Base-by-base conservation (phyloP, 192 early-diverging fungal genomes). In the Globomyces pollinis-pini region DNA sequence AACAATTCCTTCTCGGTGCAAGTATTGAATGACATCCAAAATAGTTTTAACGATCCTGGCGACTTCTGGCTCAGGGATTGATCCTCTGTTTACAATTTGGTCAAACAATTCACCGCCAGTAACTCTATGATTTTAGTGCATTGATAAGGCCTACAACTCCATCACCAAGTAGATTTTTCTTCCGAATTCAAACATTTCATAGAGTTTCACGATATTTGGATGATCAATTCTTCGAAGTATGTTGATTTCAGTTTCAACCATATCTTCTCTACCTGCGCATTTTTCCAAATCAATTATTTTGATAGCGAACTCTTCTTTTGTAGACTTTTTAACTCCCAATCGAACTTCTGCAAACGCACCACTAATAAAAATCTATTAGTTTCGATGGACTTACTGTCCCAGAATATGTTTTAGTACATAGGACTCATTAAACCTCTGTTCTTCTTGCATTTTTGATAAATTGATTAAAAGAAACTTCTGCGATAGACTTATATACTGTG, bases 41-140 rank as follows among this genome's bases (percentile, higher is more conserved):
- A 91, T 60, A 66, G 88, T 86, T 20, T 71, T 72, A 53, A 91
- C 70, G 18, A 91, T 76, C 7, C 69, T 75, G 0, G 87, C 70
- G 4, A 86, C 77, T 26, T 91, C 84, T 31, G 63, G 38, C 63
- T 92, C 90, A 39, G 69, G 65, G 31, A 86, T 71, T 20, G 64
- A 74, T 55, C 79, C 73, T 33, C 79, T 76, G 31, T 80, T 77
- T 16, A 81, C 74, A 38, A 92, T 87, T 47, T 82, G 78, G 53
- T 90, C 89, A 66, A 92, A 92, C 16, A 92, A 63, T 60, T 91
- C 90, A 38, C 88, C 88, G 52, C 84, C 87, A 11, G 68, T 61
- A 2, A 83, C 82, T 50, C 81, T 84, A 38, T 20, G n/a, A n/a
- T n/a, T n/a, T n/a, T n/a, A n/a, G n/a, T n/a, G n/a, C 31, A 18